phyloP scores from a whole-genome alignment of 2,329 filamentous ascomycete genomes.

The Calonectria leucothoes region DNA sequence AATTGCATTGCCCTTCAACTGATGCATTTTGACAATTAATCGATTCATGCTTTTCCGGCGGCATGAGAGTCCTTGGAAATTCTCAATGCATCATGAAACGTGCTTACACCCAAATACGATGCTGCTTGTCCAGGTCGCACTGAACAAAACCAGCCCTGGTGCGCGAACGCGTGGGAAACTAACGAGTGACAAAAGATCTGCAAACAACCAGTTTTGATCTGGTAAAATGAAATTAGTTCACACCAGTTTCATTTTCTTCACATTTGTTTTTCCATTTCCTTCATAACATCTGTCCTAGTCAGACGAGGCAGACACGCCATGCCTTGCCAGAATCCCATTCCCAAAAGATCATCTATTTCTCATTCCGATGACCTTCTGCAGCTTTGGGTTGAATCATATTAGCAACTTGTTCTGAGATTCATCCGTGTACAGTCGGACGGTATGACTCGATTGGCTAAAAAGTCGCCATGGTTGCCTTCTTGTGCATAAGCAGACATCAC shows the following conservation, averaged over 20 bases:
- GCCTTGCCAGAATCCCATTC: background rate
- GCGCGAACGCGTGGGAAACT: no score
- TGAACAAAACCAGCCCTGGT: background rate
- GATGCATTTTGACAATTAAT: background rate
- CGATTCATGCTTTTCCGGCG: background rate
- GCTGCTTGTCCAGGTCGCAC: background rate
- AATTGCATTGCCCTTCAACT: background rate
- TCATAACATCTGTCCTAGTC: background rate
- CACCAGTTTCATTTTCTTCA: no score
- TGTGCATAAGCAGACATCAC: background rate
- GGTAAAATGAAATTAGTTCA: no score
- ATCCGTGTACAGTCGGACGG: background rate
- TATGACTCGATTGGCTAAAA: background rate
- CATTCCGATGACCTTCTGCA: no score
- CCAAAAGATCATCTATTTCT: background rate
- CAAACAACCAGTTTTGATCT: no score
- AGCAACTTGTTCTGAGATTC: background rate
- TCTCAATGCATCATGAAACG: background rate
- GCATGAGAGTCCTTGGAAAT: background rate
- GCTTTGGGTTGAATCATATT: no score
- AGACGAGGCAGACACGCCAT: background rate
- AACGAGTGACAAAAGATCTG: background rate
- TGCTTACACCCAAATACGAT: background rate
- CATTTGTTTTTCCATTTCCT: background rate
- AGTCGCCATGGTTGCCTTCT: background rate